Conservation (phyloP, 768 basidiomycete genomes). For the Rossbeevera mucosa region DNA sequence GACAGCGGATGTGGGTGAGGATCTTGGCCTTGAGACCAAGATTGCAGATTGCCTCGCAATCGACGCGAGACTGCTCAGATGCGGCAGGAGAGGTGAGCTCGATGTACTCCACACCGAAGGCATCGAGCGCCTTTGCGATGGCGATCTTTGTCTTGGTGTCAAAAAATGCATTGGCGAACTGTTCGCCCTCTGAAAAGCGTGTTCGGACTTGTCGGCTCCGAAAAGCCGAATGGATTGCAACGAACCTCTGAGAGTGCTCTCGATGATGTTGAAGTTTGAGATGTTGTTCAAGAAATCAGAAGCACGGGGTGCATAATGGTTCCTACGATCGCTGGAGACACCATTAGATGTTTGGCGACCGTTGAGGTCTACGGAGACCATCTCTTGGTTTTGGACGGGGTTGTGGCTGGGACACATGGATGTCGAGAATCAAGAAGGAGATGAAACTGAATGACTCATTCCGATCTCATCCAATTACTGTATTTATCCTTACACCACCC, state of each 20-base stretch:
- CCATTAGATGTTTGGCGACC: constrained; percentile 34
- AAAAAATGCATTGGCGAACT: constrained; percentile 99
- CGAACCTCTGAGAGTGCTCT: constrained; percentile 90
- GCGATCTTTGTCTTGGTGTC: constrained; percentile 99
- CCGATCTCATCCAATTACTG: not conserved
- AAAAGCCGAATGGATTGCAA: constrained; percentile 6
- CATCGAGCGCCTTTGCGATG: constrained; percentile 96
- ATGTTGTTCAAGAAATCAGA: constrained; percentile 90
- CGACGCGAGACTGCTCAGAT: constrained; percentile 87
- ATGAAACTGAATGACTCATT: constrained; percentile 12
- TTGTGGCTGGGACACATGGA: constrained; percentile 52
- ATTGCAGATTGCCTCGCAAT: constrained; percentile 99
- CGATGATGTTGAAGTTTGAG: constrained; percentile 94
- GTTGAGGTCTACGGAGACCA: constrained; percentile 62
- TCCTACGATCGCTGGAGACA: constrained; percentile 43
- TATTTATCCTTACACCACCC: constrained; percentile 49
- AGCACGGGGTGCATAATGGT: constrained; percentile 88
- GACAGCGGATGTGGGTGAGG: constrained; percentile 97
- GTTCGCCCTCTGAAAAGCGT: constrained; percentile 93
- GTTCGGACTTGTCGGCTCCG: constrained; percentile 13
- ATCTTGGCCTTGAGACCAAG: constrained; percentile 95
- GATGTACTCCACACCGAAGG: constrained; percentile 99
- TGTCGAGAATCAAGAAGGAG: not conserved
- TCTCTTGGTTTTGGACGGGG: constrained; percentile 47
- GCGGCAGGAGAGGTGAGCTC: constrained; percentile 98